A percentile compares a stretch with the other conserved stretches of the same genome.
Conservation (phyloP, 371 early-diverging fungal genomes). For the Mortierella sp. region DNA sequence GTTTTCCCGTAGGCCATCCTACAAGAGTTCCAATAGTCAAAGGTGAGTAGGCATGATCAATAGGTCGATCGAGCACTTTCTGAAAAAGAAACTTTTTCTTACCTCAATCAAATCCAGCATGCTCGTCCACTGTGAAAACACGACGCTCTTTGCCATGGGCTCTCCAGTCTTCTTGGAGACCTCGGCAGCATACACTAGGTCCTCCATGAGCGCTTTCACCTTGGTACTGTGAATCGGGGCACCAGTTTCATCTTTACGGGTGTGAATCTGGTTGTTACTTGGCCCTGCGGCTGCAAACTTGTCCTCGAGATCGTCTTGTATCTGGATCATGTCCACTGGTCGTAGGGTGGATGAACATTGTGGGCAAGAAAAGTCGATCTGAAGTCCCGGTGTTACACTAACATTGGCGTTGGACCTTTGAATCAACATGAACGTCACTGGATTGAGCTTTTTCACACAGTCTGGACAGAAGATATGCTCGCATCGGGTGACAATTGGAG, state of each 20-base stretch:
- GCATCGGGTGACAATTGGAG: constrained; percentile 48
- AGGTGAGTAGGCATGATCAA: background rate
- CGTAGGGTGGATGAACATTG: constrained; percentile 22
- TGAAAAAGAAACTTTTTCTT: background rate
- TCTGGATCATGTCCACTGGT: constrained; percentile 33
- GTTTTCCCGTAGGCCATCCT: constrained; percentile 48
- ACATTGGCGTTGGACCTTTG: constrained; percentile 43
- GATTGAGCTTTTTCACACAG: constrained; percentile 44
- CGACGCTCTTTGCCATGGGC: constrained; percentile 64
- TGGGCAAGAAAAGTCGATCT: constrained; percentile 40
- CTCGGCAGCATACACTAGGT: constrained; percentile 48
- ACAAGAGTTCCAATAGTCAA: background rate
- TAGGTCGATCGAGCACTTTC: background rate
- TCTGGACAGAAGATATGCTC: constrained; percentile 54
- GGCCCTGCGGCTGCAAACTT: constrained; percentile 3
- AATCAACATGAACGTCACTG: constrained; percentile 40
- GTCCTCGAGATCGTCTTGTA: constrained; percentile 44
- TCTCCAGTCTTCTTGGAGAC: constrained; percentile 12
- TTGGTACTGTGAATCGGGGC: constrained; percentile 64
- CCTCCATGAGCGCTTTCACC: constrained; percentile 66
- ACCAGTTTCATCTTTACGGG: constrained; percentile 29
- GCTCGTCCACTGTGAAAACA: constrained; percentile 89
- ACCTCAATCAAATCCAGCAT: constrained; percentile 77
- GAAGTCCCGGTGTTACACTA: constrained; percentile 33
- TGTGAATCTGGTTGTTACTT: constrained; percentile 19